These are phyloP conservation scores for Cladosporium phlei DNA, from an alignment of 2,329 filamentous ascomycete genomes.

Conservation along the genomic window DNA sequence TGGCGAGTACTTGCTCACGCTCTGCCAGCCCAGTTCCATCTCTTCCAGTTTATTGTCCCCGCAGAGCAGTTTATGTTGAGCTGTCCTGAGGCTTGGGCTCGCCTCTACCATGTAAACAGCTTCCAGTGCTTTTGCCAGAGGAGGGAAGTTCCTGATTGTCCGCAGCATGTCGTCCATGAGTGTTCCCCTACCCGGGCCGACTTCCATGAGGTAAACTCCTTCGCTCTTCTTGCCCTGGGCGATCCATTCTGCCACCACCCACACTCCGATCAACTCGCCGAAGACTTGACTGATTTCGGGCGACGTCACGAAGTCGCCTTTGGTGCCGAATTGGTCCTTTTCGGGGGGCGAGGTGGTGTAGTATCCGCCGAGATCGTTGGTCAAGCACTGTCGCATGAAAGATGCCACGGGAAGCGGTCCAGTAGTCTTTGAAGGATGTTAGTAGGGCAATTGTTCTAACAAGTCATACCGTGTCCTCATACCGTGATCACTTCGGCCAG, in stretches of 20 bases:
- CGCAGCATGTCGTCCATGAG: constrained; percentile 95
- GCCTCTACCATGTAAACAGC: constrained; percentile 93
- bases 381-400: constrained; percentile 98
- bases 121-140: constrained; percentile 70
- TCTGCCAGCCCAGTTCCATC: constrained; percentile 67
- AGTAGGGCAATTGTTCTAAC: neutral
- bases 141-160: constrained; percentile 77
- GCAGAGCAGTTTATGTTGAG: constrained; percentile 79
- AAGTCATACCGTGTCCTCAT: constrained; percentile 23
- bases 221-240: constrained; percentile 70
- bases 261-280: constrained; percentile 87
- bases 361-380: constrained; percentile 83
- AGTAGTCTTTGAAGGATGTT: constrained; percentile 55
- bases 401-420: constrained; percentile 87
- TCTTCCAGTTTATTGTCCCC: constrained; percentile 65
- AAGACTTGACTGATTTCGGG: constrained; percentile 98
- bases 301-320: constrained; percentile 94
- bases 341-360: constrained; percentile 69
- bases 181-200: constrained; percentile 89
- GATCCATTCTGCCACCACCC: constrained; percentile 96
- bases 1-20: constrained; percentile 68
- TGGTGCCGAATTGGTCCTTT: constrained; percentile 85
- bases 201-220: constrained; percentile 84
- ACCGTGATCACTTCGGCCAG: constrained; percentile 84
- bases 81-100: constrained; percentile 68